Evolutionary conservation across 805 yeast species (phyloP), one percentile per base, ranked within the genome.

Genomic region (Lachancea sp.): DNA sequence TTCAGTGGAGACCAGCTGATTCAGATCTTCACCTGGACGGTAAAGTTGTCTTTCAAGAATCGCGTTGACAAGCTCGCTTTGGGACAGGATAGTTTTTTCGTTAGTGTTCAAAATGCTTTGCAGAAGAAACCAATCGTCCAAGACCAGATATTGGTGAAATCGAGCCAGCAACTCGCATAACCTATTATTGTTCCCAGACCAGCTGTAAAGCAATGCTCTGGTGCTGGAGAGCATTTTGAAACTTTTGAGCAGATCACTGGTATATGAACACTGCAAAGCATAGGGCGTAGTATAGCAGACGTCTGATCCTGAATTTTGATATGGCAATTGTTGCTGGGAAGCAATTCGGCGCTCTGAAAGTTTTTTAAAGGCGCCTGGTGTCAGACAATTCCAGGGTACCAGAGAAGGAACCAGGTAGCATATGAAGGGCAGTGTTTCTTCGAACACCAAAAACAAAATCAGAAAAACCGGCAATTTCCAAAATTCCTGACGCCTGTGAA

Each of bases 31-130:
- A 1, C 46, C 55, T 12, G 50, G 45, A 47, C 70, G 68, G 13
- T 79, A 66, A 36, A 82, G 60, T 22, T 79, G 80, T 46, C 89
- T 69, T 48, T 78, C 80, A 34, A 79, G 52, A 49, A 84, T 74
- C 6, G 78, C 73, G 37, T 69, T 60, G 2, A 79, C 63, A 30
- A 82, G 56, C 57, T 83, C 89, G 47, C 68, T 68, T 25, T 67
- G 63, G 30, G 68, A 60, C 45, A 82, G 53, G 33, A 65, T 58
- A 59, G 50, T 41, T 9, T 20, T 31, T 2, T 33, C 29, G 12
- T 44, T 46, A 7, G 40, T 42, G 17, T 38, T 36, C 4, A 58
- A 34, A 6, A 57, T 45, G n/a, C 45, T 37, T 35, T 46, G 49
- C 19, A 60, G 25, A n/a, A 58, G 42, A 8, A 58, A 33, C 59